phyloP scores from a whole-genome alignment of 768 basidiomycete species.

The Trametes sanguinea region DNA sequence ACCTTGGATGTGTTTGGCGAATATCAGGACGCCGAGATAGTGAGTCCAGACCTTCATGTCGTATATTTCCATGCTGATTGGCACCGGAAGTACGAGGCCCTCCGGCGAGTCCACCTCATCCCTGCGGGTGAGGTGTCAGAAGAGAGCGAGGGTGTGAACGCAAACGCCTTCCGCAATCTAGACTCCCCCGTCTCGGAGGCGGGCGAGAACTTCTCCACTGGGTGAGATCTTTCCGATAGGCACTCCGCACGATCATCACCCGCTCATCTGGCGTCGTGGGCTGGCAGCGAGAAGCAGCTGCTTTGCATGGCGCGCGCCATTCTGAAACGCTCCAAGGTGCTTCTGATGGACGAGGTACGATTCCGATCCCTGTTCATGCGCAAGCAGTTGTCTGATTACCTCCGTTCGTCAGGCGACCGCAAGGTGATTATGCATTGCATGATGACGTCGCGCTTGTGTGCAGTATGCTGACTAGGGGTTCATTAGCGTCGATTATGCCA shows the following conservation, averaged over 20 bases:
- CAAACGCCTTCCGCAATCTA: conserved; percentile 74
- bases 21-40: conserved; percentile 82
- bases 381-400: background rate
- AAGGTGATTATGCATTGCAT: conserved; percentile 40
- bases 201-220: conserved; percentile 88
- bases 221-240: conserved; percentile 43
- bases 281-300: conserved; percentile 72
- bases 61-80: conserved; percentile 3
- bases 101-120: conserved; percentile 83
- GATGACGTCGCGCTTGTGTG: background rate
- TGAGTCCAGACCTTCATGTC: conserved; percentile 37
- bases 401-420: conserved; percentile 58
- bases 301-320: conserved; percentile 89
- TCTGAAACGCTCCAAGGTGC: conserved; percentile 70
- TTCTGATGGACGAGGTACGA: conserved; percentile 84
- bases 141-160: conserved; percentile 57
- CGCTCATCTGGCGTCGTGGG: conserved; percentile 7
- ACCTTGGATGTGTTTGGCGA: conserved; percentile 86
- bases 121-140: conserved; percentile 51
- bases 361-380: background rate
- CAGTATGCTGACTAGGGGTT: background rate
- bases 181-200: conserved; percentile 79
- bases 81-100: conserved; percentile 67
- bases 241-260: background rate
- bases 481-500: conserved; percentile 75